Base-by-base conservation (phyloP, 169 alveolate genomes). In the Eimeria maxima region DNA sequence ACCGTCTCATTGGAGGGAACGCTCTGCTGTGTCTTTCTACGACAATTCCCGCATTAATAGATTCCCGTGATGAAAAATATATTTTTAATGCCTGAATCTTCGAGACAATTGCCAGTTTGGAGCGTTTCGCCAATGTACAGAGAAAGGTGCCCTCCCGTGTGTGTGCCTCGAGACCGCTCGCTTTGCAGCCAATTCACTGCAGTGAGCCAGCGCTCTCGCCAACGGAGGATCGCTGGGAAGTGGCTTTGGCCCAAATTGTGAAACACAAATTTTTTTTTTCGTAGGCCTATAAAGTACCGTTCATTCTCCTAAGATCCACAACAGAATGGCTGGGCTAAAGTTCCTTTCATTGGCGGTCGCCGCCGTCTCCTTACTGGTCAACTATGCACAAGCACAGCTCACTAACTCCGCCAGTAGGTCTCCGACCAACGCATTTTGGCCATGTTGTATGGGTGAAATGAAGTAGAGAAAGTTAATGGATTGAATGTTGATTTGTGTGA, bases 401-500 rank as follows among this genome's bases (percentile, higher is more conserved):
- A 3, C 10, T 1, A 44, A 18, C 29, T 4, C 53, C 11, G 33
- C 84, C 76, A 4, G 33, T 44, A 11, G 4, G 76, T 2, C 38
- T 65, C 44, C 27, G 76, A 65, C 44, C 76, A n/a, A 14, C 13
- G 5, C 44, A 3, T n/a, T 65, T 65, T 65, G 1, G 18, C 27
- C 5, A 50, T 50, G 5, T 50, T 50, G 14, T 38, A 1, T 8
- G 1, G 4, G 3, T n/a, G 38, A 65, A 73, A 29, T 33, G 8
- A 38, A 3, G 55, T 13, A 14, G 13, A 0, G 0, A 44, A 20
- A n/a, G 2, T 73, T 18, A 6, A 7, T 14, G 57, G 14, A n/a
- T n/a, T n/a, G n/a, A n/a, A n/a, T n/a, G n/a, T 33, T 73, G 20
- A n/a, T 29, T 57, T 73, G 84, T 18, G 84, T 73, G 57, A n/a